Percentiles rank a stretch among this genome's conserved stretches.
These are phyloP conservation scores for Starmerella floricola DNA, from an alignment of 805 yeast genomes.

Conservation along the genomic window DNA sequence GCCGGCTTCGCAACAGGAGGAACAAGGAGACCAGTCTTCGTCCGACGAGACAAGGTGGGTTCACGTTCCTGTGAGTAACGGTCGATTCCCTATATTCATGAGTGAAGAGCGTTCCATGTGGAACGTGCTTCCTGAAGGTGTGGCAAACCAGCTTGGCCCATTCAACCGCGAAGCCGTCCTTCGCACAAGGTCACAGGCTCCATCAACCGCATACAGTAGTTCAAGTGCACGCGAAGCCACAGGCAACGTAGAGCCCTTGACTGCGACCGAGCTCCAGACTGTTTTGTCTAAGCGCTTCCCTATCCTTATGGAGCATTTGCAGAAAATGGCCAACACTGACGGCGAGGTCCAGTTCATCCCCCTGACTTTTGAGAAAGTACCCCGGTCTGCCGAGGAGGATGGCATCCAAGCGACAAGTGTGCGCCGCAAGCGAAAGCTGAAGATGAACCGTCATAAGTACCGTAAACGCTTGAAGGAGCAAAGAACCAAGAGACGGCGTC, in stretches of 20 bases:
- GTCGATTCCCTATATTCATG: conserved; percentile 7
- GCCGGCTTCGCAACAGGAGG: conserved; percentile 3
- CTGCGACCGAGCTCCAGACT: conserved; percentile 4
- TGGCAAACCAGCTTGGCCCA: conserved; percentile 31
- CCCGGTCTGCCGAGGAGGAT: not conserved
- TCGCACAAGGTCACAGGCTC: not conserved
- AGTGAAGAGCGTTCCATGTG: conserved; percentile 7
- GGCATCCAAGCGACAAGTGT: conserved; percentile 29
- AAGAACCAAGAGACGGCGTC: conserved; percentile 35
- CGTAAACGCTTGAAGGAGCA: conserved; percentile 95
- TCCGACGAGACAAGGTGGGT: conserved; percentile 24
- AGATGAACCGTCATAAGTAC: conserved; percentile 95
- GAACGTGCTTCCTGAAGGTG: conserved; percentile 29
- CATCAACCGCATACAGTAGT: not conserved
- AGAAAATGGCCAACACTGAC: conserved; percentile 8
- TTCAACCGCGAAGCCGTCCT: conserved; percentile 20
- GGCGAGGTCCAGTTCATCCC: conserved; percentile 14
- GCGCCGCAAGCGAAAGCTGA: conserved; percentile 55
- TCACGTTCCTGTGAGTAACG: conserved; percentile 10
- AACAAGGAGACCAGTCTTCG: conserved; percentile 4
- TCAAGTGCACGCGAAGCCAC: too few species aligned
- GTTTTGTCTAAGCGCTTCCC: conserved; percentile 8
- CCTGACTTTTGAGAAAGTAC: conserved; percentile 5
- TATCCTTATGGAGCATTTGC: conserved; percentile 11
- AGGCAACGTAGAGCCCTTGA: not conserved